A percentile compares a stretch with the other conserved stretches of the same genome.
Conservation (phyloP, 768 basidiomycete genomes). For the Lactarius trivialis region DNA sequence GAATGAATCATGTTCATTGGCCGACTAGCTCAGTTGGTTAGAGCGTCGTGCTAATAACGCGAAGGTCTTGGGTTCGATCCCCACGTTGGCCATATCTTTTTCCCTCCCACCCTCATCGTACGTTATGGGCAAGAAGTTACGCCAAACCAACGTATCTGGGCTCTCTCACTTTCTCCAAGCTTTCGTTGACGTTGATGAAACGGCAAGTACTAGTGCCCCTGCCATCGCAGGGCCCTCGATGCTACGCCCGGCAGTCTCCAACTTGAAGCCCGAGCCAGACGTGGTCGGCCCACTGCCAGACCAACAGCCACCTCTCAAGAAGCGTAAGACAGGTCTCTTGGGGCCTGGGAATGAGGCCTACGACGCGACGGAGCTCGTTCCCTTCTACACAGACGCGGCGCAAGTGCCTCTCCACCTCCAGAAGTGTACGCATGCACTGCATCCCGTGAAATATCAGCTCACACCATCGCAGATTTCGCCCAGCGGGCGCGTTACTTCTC, state of each 20-base stretch:
- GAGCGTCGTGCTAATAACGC: conserved; percentile 80
- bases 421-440: conserved; percentile 61
- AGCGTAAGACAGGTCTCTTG: conserved; percentile 14
- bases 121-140: conserved; percentile 15
- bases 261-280: not conserved
- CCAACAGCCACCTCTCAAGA: not conserved
- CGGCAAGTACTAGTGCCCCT: not conserved
- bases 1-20: not conserved
- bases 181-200: not conserved
- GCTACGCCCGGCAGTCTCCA: not conserved
- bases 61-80: conserved; percentile 28
- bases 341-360: conserved; percentile 15
- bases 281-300: not conserved
- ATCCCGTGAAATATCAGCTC: not conserved
- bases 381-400: conserved; percentile 53
- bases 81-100: conserved; percentile 21
- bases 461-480: conserved; percentile 57
- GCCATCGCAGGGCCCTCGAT: not conserved
- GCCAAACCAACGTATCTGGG: conserved; percentile 16
- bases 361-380: conserved; percentile 70
- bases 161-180: conserved; percentile 9
- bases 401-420: conserved; percentile 72
- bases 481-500: conserved; percentile 83
- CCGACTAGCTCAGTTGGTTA: conserved; percentile 73
- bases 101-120: not conserved